These are phyloP conservation scores for Oxytropis ochrocephala DNA, from an alignment of 306 rosid species.

Conservation along the genomic window DNA sequence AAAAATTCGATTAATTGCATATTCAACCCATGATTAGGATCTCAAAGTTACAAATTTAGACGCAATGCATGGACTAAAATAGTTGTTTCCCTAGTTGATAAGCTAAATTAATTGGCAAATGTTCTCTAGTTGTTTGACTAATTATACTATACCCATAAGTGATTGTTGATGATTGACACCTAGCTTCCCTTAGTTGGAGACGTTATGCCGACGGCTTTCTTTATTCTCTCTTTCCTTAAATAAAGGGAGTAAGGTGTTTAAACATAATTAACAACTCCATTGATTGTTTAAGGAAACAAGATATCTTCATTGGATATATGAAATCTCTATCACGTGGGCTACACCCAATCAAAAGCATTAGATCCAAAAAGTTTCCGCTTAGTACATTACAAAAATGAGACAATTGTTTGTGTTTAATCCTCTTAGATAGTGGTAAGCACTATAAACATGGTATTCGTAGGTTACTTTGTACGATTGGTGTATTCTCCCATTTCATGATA, in stretches of 20 bases:
- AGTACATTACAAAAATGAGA: neutral
- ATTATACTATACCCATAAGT: slow-evolving; percentile 12
- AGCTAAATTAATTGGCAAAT: neutral
- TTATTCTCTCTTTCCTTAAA: slow-evolving; percentile 13
- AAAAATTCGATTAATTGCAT: no score
- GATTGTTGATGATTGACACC: slow-evolving; percentile 31
- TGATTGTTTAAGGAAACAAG: slow-evolving; percentile 38
- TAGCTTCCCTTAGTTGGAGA: slow-evolving; percentile 31
- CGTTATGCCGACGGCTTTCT: neutral
- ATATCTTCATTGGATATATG: slow-evolving; percentile 14
- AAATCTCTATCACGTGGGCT: slow-evolving; percentile 35
- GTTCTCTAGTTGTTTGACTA: slow-evolving; percentile 8
- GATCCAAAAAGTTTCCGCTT: neutral
- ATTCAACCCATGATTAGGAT: no score
- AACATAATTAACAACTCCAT: neutral
- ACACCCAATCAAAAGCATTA: neutral
- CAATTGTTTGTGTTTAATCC: neutral
- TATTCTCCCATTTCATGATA: neutral
- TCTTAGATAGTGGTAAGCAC: slow-evolving; percentile 9
- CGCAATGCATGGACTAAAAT: no score
- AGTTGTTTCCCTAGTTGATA: no score
- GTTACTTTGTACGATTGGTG: neutral
- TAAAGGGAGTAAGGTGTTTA: neutral
- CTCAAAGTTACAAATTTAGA: no score
- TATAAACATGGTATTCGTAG: neutral